phyloP scores from a whole-genome alignment of 495 filamentous ascomycete species.

The Hyaloscypha variabilis region DNA sequence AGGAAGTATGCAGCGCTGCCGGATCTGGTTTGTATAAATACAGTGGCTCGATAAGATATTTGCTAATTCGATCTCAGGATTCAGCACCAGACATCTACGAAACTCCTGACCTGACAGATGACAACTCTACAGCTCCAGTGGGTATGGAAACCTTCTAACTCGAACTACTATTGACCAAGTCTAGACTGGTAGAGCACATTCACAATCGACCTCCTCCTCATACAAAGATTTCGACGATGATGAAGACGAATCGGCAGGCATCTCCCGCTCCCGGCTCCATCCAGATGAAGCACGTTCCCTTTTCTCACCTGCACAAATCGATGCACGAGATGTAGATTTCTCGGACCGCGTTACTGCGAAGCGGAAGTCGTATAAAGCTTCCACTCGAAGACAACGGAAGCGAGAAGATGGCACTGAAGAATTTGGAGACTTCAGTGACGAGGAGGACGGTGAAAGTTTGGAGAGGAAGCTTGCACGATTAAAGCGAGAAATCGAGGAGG shows the following conservation, averaged over 20 bases:
- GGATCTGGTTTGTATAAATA: slow-evolving; percentile 65
- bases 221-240: slow-evolving; percentile 61
- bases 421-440: slow-evolving; percentile 67
- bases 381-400: slow-evolving; percentile 63
- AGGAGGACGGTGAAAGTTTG: slow-evolving; percentile 68
- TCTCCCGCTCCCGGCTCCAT: slow-evolving; percentile 73
- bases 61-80: slow-evolving; percentile 57
- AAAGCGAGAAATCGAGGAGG: slow-evolving; percentile 75
- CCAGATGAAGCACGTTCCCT: slow-evolving; percentile 76
- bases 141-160: slow-evolving; percentile 21
- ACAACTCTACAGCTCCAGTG: slow-evolving; percentile 81
- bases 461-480: slow-evolving; percentile 77
- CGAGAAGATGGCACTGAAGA: slow-evolving; percentile 62
- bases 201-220: slow-evolving; percentile 24
- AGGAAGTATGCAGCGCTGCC: slow-evolving; percentile 84
- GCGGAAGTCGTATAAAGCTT: slow-evolving; percentile 78
- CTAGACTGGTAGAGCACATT: slow-evolving; percentile 32
- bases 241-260: slow-evolving; percentile 54
- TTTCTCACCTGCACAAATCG: slow-evolving; percentile 74
- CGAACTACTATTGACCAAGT: slow-evolving; percentile 20
- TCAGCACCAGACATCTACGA: slow-evolving; percentile 93
- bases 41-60: neutral
- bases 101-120: slow-evolving; percentile 88
- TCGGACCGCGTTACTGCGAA: slow-evolving; percentile 80
- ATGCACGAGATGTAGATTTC: slow-evolving; percentile 77